Evolutionary conservation across 192 early-diverging fungal species (phyloP).

Genomic region (Spizellomyces sp.): DNA sequence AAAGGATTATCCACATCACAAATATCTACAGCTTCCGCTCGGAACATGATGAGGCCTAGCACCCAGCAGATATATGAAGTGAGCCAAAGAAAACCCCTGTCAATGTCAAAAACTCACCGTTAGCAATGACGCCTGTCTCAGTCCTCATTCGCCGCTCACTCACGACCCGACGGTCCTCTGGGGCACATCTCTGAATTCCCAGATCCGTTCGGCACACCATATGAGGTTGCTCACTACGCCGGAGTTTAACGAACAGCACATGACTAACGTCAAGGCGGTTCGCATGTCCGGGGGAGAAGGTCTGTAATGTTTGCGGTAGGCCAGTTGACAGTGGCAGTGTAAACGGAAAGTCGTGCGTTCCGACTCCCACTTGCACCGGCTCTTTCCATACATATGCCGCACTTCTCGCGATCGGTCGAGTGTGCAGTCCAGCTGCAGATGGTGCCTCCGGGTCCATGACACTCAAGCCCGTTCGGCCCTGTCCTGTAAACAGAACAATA

Average conservation of each 20-base stretch:
- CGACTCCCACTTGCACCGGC: conserved; percentile 11
- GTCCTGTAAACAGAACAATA: conserved; percentile 22
- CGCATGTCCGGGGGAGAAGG: conserved; percentile 14
- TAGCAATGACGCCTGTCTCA: conserved; percentile 6
- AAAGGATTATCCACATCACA: conserved; percentile 12
- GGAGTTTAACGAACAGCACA: conserved; percentile 18
- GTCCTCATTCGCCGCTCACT: conserved; percentile 2
- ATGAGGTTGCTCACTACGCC: conserved; percentile 6
- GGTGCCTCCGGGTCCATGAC: conserved; percentile 25
- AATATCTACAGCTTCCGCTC: conserved; percentile 13
- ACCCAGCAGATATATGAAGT: not conserved
- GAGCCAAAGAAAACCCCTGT: not conserved
- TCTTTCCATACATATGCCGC: conserved; percentile 25
- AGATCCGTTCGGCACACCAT: conserved; percentile 2
- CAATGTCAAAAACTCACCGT: conserved; percentile 7
- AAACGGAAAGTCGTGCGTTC: conserved; percentile 21
- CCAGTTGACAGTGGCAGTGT: conserved; percentile 12
- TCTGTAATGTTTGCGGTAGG: conserved; percentile 5
- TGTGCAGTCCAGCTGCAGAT: conserved; percentile 22
- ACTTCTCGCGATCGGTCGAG: conserved; percentile 18
- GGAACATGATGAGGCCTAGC: conserved; percentile 5
- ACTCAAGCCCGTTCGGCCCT: conserved; percentile 14
- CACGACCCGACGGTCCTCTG: not conserved
- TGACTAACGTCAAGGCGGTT: conserved; percentile 15
- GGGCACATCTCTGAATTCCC: conserved; percentile 15